Conservation (phyloP, 345 rosid genomes). For the Moricandia arvensis region DNA sequence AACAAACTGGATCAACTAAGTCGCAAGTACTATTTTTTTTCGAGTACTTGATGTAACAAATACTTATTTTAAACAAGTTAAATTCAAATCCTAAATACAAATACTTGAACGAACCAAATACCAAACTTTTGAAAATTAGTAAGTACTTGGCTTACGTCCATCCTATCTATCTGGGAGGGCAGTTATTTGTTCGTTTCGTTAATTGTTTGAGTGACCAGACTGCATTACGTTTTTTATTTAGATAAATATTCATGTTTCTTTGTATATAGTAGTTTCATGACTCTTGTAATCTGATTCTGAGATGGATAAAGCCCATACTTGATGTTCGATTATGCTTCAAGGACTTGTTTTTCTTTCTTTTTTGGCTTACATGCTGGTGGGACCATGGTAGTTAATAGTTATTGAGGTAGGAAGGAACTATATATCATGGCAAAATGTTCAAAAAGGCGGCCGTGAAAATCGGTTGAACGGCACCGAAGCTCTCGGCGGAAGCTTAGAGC, state of each 20-base stretch:
- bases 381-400: not conserved
- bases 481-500: not conserved
- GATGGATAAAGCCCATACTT: not conserved
- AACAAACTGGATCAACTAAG: too few relatives aligned
- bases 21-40: too few relatives aligned
- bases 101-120: too few relatives aligned
- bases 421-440: not conserved
- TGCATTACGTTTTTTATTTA: not conserved
- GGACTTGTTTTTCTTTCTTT: not conserved
- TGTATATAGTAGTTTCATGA: not conserved
- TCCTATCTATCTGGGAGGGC: too few relatives aligned
- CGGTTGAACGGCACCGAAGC: not conserved
- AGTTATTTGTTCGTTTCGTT: too few relatives aligned
- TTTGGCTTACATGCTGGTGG: not conserved
- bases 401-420: not conserved
- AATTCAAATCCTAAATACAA: too few relatives aligned
- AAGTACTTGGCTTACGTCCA: too few relatives aligned
- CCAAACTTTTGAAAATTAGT: too few relatives aligned
- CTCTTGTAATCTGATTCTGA: not conserved
- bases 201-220: not conserved
- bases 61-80: too few relatives aligned
- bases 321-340: not conserved
- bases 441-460: not conserved
- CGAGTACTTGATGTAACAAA: too few relatives aligned
- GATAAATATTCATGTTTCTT: not conserved